Evolutionary conservation across 1,284 basidiomycete genomes (phyloP).

Genomic region (Crepidotus sp.): DNA sequence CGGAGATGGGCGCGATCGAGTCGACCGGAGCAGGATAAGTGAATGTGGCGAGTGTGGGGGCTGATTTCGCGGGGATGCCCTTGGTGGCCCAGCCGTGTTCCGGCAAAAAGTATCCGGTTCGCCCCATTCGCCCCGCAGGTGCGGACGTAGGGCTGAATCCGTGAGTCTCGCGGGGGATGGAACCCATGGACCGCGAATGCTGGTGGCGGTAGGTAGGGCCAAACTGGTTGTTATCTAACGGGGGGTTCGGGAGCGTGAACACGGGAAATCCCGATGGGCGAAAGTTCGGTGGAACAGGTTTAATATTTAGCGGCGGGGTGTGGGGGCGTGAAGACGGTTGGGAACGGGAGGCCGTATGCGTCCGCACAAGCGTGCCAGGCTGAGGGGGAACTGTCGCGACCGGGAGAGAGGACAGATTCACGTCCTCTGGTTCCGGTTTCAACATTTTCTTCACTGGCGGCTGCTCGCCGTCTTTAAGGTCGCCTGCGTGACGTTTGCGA

Average conservation of each 20-base stretch:
- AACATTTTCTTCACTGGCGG: constrained; percentile 16
- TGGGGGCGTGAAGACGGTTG: constrained; percentile 34
- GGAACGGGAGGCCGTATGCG: constrained; percentile 23
- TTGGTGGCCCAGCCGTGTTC: constrained; percentile 15
- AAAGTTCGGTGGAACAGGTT: constrained; percentile 15
- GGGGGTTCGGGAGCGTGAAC: constrained; percentile 24
- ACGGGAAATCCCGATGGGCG: constrained; percentile 22
- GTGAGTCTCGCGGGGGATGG: constrained; percentile 16
- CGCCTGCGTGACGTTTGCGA: constrained; percentile 18
- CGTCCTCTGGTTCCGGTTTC: constrained; percentile 17
- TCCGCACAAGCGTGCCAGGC: constrained; percentile 8
- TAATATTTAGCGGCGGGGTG: constrained; percentile 19
- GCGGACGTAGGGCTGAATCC: constrained; percentile 6
- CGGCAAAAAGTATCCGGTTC: constrained; percentile 13
- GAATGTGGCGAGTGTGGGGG: constrained; percentile 15
- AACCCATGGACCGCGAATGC: constrained; percentile 23
- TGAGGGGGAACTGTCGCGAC: constrained; percentile 1
- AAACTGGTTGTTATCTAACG: constrained; percentile 11
- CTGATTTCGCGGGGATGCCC: constrained; percentile 10
- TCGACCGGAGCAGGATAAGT: constrained; percentile 14
- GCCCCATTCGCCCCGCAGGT: constrained; percentile 15
- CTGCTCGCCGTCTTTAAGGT: constrained; percentile 14
- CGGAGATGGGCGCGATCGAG: constrained; percentile 18
- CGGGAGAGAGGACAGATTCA: constrained; percentile 15
- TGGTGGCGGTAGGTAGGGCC: constrained; percentile 27